phyloP scores from a whole-genome alignment of 1,284 basidiomycete genomes.

The Ganoderma leucocontextum region DNA sequence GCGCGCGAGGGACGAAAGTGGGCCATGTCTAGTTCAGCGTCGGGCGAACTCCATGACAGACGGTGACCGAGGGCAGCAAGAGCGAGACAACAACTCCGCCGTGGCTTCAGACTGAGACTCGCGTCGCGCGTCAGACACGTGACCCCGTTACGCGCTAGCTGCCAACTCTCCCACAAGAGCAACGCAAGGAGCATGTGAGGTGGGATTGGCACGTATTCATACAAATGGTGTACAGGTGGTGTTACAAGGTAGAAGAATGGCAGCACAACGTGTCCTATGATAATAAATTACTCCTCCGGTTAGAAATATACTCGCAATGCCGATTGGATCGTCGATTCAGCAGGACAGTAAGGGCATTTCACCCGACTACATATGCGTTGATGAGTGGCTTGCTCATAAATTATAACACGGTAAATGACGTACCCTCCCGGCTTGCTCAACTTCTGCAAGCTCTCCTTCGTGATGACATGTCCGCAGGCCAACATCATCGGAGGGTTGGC shows the following conservation, averaged over 20 bases:
- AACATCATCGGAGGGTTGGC: conserved; percentile 98
- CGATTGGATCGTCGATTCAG: conserved; percentile 65
- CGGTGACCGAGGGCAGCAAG: conserved; percentile 10
- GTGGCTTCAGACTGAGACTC: conserved; percentile 20
- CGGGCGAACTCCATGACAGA: conserved; percentile 22
- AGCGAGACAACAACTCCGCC: conserved; percentile 7
- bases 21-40: conserved; percentile 35
- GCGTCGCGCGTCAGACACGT: conserved; percentile 31
- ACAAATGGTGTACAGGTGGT: conserved; percentile 6
- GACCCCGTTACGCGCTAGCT: conserved; percentile 19
- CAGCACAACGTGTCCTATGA: conserved; percentile 19
- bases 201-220: background rate
- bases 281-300: conserved; percentile 9
- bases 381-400: conserved; percentile 1
- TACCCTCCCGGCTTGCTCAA: conserved; percentile 89
- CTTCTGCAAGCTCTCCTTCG: conserved; percentile 87
- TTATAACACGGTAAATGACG: conserved; percentile 45
- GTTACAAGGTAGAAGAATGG: conserved; percentile 11
- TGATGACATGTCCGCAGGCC: conserved; percentile 93
- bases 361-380: conserved; percentile 61
- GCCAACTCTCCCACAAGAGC: background rate
- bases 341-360: conserved; percentile 92
- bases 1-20: conserved; percentile 42
- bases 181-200: background rate
- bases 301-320: conserved; percentile 81